Evolutionary conservation across 2,329 filamentous ascomycete species (phyloP), one percentile per base, ranked within the genome.

Genomic region (Periconia digitata): DNA sequence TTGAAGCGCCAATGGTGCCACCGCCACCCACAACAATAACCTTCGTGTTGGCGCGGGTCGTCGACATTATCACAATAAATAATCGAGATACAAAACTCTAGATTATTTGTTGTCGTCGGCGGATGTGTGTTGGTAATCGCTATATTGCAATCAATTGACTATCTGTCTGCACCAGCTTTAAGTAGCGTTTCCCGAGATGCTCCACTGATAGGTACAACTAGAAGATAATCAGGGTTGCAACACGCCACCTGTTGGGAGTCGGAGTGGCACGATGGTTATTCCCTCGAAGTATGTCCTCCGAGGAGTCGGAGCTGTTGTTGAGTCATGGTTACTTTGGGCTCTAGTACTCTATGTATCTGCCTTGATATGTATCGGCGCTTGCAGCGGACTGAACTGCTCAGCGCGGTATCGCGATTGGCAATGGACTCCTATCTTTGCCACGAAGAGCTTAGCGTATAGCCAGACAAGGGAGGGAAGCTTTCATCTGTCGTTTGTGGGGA

Each of bases 1-100:
- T 79, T 3, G 75, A 77, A 27, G 73, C 74, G 12, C 79, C 79
- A 66, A 79, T 80, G 0, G 78, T 79, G 10, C 79, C 79, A 18
- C 75, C 77, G 24, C 78, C 78, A n/a, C 78, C 72, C 23, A 79
- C 68, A 17, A 77, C 64, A 38, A 79, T 63, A 17, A 67, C 53
- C 8, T 53, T 66, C 1, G 55, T 58, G 22, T 50, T 56, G 16
- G 46, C 47, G 37, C 61, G 54, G 29, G 53, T 55, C 21, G 43
- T 32, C 12, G 41, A 45, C 62, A 64, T 66, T 6, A 17, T 44
- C 23, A 41, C n/a, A 12, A 13, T 12, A 15, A 32, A 32, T 15
- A 12, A 32, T 13, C 12, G 8, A n/a, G n/a, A n/a, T n/a, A n/a
- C n/a, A n/a, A n/a, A n/a, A n/a, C n/a, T n/a, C n/a, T n/a, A n/a